These are phyloP conservation scores for Articulospora tetracladia DNA, from an alignment of 495 filamentous ascomycete species.

Conservation along the genomic window DNA sequence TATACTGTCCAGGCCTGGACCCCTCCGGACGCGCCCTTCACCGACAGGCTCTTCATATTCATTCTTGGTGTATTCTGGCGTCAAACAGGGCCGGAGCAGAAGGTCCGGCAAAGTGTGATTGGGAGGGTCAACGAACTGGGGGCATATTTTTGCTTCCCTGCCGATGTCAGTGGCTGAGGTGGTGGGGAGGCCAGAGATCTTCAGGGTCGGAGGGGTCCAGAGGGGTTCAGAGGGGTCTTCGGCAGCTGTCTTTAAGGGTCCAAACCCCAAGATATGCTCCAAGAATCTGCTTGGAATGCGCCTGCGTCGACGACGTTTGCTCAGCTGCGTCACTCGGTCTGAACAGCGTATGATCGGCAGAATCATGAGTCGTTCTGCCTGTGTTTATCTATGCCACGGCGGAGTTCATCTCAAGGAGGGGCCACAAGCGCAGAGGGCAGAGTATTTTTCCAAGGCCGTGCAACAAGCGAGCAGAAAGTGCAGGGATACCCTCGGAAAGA, in stretches of 20 bases:
- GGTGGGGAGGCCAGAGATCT: neutral
- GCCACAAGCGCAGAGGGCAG: neutral
- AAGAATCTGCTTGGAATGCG: neutral
- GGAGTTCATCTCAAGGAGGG: neutral
- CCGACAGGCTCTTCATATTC: neutral
- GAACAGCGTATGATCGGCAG: too few relatives aligned
- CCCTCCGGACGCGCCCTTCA: neutral
- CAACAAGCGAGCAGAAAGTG: neutral
- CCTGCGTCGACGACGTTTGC: too few relatives aligned
- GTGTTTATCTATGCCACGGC: too few relatives aligned
- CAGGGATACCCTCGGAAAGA: too few relatives aligned
- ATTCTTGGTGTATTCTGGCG: neutral
- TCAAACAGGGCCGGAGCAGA: slow-evolving; percentile 3
- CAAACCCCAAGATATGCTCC: too few relatives aligned
- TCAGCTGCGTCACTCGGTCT: too few relatives aligned
- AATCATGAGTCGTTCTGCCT: neutral
- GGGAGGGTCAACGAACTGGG: neutral
- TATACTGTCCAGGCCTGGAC: neutral
- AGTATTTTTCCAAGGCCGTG: neutral
- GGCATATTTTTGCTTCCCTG: neutral
- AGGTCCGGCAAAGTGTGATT: slow-evolving; percentile 5
- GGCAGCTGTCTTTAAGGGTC: neutral
- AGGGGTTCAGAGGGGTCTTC: neutral
- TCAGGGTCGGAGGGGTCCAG: neutral
- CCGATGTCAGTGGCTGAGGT: neutral